phyloP scores from a whole-genome alignment of 805 yeast species.

The Candida montana region DNA sequence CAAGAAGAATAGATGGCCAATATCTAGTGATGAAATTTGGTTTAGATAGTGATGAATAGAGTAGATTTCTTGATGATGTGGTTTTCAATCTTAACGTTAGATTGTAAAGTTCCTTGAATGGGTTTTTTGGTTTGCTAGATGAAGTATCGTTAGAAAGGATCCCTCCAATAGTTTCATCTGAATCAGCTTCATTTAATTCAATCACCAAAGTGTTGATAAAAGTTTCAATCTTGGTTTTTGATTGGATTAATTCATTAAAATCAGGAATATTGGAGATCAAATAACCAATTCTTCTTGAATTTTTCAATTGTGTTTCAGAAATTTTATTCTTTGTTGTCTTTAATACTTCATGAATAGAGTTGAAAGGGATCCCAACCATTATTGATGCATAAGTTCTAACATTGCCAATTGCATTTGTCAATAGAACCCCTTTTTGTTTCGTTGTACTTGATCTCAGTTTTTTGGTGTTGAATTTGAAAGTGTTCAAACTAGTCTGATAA shows the following conservation, averaged over 20 bases:
- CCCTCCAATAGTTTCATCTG: neutral
- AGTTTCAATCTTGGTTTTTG: neutral
- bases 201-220: too few relatives aligned
- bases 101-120: neutral
- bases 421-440: too few relatives aligned
- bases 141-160: neutral
- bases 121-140: neutral
- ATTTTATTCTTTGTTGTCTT: conserved; percentile 18
- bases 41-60: conserved; percentile 7
- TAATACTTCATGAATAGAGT: conserved; percentile 28
- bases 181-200: neutral
- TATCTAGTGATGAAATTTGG: conserved; percentile 46
- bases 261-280: conserved; percentile 30
- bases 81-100: neutral
- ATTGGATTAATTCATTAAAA: conserved; percentile 9
- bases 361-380: conserved; percentile 33
- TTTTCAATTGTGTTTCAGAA: conserved; percentile 23
- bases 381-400: conserved; percentile 22
- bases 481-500: conserved; percentile 22
- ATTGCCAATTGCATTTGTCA: conserved; percentile 2
- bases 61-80: neutral
- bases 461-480: conserved; percentile 19
- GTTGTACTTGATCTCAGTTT: too few relatives aligned
- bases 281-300: conserved; percentile 33
- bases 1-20: conserved; percentile 56